Conservation (phyloP, 257 asterid species). For the Striga asiatica region DNA sequence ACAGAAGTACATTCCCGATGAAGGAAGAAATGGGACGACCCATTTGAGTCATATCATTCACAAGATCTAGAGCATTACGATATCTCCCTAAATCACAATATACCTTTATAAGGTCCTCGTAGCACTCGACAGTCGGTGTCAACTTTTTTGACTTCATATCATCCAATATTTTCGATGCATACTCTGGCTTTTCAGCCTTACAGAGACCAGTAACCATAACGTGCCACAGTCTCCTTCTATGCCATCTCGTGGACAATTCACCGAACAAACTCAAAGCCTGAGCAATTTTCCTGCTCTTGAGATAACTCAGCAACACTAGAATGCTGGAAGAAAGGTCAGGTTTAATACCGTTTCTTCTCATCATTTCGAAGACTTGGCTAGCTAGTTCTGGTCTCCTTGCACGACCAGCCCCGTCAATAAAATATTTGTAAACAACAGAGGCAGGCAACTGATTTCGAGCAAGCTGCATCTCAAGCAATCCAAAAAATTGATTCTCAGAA, state of each 20-base stretch:
- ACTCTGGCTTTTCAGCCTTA: constrained; percentile 26
- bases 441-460: constrained; percentile 20
- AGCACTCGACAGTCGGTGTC: constrained; percentile 54
- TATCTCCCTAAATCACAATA: constrained; percentile 36
- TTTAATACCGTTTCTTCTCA: constrained; percentile 30
- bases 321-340: constrained; percentile 34
- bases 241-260: constrained; percentile 26
- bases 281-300: constrained; percentile 27
- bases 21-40: constrained; percentile 64
- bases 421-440: constrained; percentile 24
- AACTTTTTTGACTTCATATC: constrained; percentile 31
- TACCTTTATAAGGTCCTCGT: constrained; percentile 66
- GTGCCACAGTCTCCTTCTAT: constrained; percentile 32
- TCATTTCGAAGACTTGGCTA: constrained; percentile 39
- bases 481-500: constrained; percentile 39
- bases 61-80: constrained; percentile 34
- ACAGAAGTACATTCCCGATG: constrained; percentile 64
- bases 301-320: constrained; percentile 42
- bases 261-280: constrained; percentile 42
- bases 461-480: constrained; percentile 55
- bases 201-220: constrained; percentile 58
- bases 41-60: constrained; percentile 43
- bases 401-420: constrained; percentile 81
- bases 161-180: constrained; percentile 39
- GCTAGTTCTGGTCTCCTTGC: constrained; percentile 61